Evolutionary conservation across 2,329 filamentous ascomycete genomes (phyloP).

Genomic region (Alternaria alternata): DNA sequence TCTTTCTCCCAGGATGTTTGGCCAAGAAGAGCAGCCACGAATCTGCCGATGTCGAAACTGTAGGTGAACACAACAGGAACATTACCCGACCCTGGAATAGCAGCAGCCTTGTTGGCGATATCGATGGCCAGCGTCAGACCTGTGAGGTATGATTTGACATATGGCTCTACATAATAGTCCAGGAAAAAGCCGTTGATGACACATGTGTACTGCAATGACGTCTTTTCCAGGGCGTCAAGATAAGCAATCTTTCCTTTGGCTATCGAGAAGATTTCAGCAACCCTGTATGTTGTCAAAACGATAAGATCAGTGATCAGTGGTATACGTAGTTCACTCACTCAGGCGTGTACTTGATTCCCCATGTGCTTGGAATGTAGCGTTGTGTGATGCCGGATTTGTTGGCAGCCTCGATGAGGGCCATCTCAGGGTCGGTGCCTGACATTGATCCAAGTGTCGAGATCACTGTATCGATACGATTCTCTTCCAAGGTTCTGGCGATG

Average conservation of each 20-base stretch:
- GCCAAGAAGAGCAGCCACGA: conserved; percentile 11
- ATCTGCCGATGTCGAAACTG: conserved; percentile 21
- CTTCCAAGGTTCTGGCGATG: conserved; percentile 13
- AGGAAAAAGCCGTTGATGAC: conserved; percentile 22
- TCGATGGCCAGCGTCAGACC: conserved; percentile 8
- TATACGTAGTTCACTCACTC: neutral
- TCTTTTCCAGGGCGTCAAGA: conserved; percentile 4
- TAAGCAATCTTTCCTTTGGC: neutral
- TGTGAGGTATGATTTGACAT: conserved; percentile 15
- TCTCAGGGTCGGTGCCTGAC: neutral
- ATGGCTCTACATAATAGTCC: conserved; percentile 14
- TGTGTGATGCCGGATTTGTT: conserved; percentile 16
- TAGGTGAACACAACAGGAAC: conserved; percentile 23
- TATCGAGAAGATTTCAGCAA: neutral
- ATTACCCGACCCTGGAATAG: conserved; percentile 24
- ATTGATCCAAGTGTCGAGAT: conserved; percentile 17
- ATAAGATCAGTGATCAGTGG: neutral
- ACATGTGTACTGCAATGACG: conserved; percentile 12
- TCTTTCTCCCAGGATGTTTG: neutral
- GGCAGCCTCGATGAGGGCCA: conserved; percentile 20
- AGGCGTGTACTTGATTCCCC: conserved; percentile 10
- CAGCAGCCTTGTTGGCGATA: conserved; percentile 20
- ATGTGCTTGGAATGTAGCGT: conserved; percentile 27
- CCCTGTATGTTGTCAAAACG: neutral
- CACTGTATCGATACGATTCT: conserved; percentile 19